Evolutionary conservation across 2,329 filamentous ascomycete genomes (phyloP), one percentile per base, ranked within the genome.

Genomic region (Atkinsonella texensis): DNA sequence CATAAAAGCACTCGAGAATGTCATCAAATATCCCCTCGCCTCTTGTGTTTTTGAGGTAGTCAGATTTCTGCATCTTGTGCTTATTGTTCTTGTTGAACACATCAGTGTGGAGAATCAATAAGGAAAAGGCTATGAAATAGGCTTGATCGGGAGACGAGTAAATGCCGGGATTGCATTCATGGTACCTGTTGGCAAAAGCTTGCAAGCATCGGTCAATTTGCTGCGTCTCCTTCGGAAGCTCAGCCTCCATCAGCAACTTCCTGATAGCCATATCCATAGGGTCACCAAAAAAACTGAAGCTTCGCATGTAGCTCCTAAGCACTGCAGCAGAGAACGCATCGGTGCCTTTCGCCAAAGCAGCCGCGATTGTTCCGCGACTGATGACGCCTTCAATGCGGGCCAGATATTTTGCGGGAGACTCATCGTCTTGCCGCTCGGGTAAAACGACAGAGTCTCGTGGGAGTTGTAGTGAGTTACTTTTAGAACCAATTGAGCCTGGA

Each of bases 51-150:
- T 94, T 96, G 59, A 97, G 77, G 68, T 98, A 98, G 62, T 97
- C 93, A 0, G 79, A 72, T 64, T 95, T 94, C 63, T 95, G 89
- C 93, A 98, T 98, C 69, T 98, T 98, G 67, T 93, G 81, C 71
- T 97, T 97, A 72, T 97, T 97, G 73, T 97, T 98, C 70, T 95
- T 95, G 74, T 98, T 98, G 80, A 97, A 97, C n/a, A 95, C 88
- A 64, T 98, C 93, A 0, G 93, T 97, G 61, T 98, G 93, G 35
- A 98, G 74, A 59, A 98, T 96, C 54, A 98, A 79, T 52, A 98
- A 82, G 2, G 91, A 97, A 64, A 98, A 98, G 15, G 91, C 89
- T 57, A 97, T 91, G 62, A 97, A 95, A 66, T 97, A 96, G n/a
- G 93, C 90, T 69, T 96, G 89, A 62, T 97, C 93, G 60, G 89